These are phyloP conservation scores for Dichotomopilus funicola DNA, from an alignment of 2,329 filamentous ascomycete genomes.

Conservation along the genomic window DNA sequence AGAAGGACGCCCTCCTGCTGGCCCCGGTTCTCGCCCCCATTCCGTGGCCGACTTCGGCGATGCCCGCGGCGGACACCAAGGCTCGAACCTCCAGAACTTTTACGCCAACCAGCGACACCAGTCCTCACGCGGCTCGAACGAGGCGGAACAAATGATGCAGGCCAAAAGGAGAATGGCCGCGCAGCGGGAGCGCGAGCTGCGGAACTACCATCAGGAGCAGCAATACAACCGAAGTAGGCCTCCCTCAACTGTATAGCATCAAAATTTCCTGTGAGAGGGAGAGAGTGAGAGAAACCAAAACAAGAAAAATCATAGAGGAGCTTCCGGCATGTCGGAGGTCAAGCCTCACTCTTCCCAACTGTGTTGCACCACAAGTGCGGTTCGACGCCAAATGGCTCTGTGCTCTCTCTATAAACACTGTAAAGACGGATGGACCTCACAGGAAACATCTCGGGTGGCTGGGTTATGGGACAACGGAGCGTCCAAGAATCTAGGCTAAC, in stretches of 20 bases:
- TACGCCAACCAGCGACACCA: slow-evolving; percentile 92
- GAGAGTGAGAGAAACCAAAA: slow-evolving; percentile 2
- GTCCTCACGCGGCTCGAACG: slow-evolving; percentile 71
- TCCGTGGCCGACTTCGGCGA: slow-evolving; percentile 79
- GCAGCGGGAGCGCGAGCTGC: slow-evolving; percentile 96
- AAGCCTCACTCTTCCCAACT: slow-evolving; percentile 26
- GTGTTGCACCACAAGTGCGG: slow-evolving; percentile 29
- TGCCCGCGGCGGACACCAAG: slow-evolving; percentile 60
- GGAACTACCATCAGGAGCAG: slow-evolving; percentile 99
- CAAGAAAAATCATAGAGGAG: slow-evolving; percentile 32
- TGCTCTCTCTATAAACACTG: slow-evolving; percentile 22
- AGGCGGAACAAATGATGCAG: slow-evolving; percentile 98
- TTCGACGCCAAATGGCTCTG: slow-evolving; percentile 24
- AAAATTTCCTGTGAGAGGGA: slow-evolving; percentile 33
- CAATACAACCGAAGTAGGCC: slow-evolving; percentile 99
- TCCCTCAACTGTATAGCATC: slow-evolving; percentile 66
- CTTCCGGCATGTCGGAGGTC: slow-evolving; percentile 24
- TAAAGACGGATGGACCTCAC: slow-evolving; percentile 19
- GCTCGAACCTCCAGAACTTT: slow-evolving; percentile 83
- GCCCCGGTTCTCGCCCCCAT: slow-evolving; percentile 65
- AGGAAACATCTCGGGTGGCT: slow-evolving; percentile 8
- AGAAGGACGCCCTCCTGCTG: slow-evolving; percentile 66
- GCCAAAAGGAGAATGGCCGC: slow-evolving; percentile 98
- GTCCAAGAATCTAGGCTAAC: slow-evolving; percentile 25
- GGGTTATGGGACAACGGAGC: slow-evolving; percentile 6